phyloP scores from a whole-genome alignment of 2,329 filamentous ascomycete genomes.

The Epichloe amarillans region DNA sequence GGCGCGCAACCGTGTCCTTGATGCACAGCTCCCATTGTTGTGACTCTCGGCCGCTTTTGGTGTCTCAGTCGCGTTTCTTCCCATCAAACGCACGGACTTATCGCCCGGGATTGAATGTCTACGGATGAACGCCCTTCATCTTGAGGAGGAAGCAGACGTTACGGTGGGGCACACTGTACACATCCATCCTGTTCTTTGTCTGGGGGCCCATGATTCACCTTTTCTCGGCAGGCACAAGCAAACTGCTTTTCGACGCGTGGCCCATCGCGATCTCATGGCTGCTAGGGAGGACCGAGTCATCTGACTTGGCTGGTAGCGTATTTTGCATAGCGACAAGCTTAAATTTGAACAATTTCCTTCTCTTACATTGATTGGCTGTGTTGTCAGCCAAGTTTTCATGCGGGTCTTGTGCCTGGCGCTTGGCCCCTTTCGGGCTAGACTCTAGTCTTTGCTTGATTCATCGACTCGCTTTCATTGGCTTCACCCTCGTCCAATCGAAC shows the following conservation, averaged over 20 bases:
- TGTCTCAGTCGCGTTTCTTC: background rate
- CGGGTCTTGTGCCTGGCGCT: conserved; percentile 8
- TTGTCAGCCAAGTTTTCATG: background rate
- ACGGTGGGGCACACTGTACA: no score
- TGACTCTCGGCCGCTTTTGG: background rate
- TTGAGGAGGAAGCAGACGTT: background rate
- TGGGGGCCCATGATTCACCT: no score
- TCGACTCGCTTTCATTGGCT: background rate
- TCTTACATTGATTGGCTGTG: conserved; percentile 7
- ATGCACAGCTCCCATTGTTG: background rate
- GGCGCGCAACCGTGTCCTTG: background rate
- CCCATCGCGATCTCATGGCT: no score
- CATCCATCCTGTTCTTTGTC: no score
- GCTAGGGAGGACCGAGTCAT: no score
- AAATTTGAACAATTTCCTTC: conserved; percentile 19
- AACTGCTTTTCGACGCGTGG: no score
- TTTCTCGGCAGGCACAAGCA: no score
- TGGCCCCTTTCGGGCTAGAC: conserved; percentile 2
- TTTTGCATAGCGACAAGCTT: conserved; percentile 2
- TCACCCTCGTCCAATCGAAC: background rate
- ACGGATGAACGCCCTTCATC: background rate
- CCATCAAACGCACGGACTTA: background rate
- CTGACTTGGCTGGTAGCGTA: no score
- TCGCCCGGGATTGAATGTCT: background rate
- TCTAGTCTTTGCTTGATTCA: background rate